Percentiles rank a stretch among this genome's conserved stretches.
Evolutionary conservation across 441 rosid genomes (phyloP).

Genomic region (Corymbia calophylla): DNA sequence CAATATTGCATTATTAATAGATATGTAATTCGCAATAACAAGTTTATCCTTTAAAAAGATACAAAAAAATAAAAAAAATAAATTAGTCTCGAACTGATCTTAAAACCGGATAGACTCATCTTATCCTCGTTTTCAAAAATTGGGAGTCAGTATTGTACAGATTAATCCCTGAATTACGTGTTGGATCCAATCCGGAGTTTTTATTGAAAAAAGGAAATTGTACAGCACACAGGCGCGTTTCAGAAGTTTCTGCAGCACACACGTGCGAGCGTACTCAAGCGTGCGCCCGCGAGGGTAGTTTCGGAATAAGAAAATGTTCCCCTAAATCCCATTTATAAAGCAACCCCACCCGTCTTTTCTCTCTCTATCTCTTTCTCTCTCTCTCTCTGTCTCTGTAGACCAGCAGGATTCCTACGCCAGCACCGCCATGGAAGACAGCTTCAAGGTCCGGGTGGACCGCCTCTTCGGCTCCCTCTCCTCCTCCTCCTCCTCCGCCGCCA

Average conservation of each 20-base stretch:
- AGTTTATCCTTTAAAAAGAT: too few species aligned
- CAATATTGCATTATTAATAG: too few species aligned
- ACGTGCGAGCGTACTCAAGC: background rate
- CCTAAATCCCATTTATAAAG: background rate
- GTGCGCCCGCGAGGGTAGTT: background rate
- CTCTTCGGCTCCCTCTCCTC: conserved; percentile 67
- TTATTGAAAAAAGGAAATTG: background rate
- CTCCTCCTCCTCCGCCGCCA: conserved; percentile 7
- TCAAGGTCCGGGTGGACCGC: conserved; percentile 63
- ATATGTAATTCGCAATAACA: too few species aligned
- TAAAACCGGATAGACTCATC: too few species aligned
- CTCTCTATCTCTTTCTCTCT: background rate
- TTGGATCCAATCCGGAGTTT: too few species aligned
- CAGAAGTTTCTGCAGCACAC: background rate
- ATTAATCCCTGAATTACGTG: too few species aligned
- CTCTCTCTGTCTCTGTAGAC: background rate
- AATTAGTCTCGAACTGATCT: too few species aligned
- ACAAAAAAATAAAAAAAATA: too few species aligned
- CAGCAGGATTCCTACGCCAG: background rate
- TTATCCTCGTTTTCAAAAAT: too few species aligned
- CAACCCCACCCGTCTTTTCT: background rate
- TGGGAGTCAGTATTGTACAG: too few species aligned
- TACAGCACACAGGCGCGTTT: background rate
- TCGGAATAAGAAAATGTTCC: background rate
- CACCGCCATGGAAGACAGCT: conserved; percentile 59